Evolutionary conservation across 805 yeast genomes (phyloP).

Genomic region (Wickerhamiella parazyma): DNA sequence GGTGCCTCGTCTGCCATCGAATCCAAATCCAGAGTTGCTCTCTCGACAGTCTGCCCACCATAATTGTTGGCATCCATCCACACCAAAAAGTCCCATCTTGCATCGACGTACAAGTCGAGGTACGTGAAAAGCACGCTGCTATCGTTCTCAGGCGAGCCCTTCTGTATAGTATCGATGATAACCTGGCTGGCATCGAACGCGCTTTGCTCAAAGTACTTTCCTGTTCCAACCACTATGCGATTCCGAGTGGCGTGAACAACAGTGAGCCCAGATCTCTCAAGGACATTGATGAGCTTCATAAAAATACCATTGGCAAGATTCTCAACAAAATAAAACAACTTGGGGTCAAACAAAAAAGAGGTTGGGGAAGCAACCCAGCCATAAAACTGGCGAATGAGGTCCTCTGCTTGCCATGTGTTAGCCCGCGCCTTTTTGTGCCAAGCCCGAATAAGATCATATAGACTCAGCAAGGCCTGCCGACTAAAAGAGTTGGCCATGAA

Average conservation of each 20-base stretch:
- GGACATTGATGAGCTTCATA: slow-evolving; percentile 47
- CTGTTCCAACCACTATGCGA: slow-evolving; percentile 57
- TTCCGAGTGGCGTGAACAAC: slow-evolving; percentile 52
- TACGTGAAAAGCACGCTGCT: slow-evolving; percentile 64
- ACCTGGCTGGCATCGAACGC: slow-evolving; percentile 35
- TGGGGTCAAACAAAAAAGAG: slow-evolving; percentile 62
- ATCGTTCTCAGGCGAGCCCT: slow-evolving; percentile 36
- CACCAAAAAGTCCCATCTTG: slow-evolving; percentile 82
- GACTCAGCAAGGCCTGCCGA: slow-evolving; percentile 52
- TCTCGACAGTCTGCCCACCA: slow-evolving; percentile 44
- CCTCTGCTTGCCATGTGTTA: slow-evolving; percentile 47
- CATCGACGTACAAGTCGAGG: slow-evolving; percentile 56
- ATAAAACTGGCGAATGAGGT: slow-evolving; percentile 66
- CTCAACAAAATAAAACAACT: slow-evolving; percentile 75
- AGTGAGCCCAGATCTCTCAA: slow-evolving; percentile 51
- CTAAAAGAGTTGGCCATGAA: slow-evolving; percentile 79
- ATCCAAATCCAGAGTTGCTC: slow-evolving; percentile 5
- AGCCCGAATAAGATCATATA: slow-evolving; percentile 61
- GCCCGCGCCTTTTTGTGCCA: slow-evolving; percentile 93
- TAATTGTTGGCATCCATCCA: slow-evolving; percentile 92
- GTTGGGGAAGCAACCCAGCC: slow-evolving; percentile 74
- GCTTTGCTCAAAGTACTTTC: slow-evolving; percentile 52
- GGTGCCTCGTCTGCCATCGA: slow-evolving; percentile 19
- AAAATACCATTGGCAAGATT: slow-evolving; percentile 72
- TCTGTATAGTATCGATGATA: slow-evolving; percentile 27